These are phyloP conservation scores for Ustilago crameri DNA, from an alignment of 1,284 basidiomycete genomes.

Conservation along the genomic window DNA sequence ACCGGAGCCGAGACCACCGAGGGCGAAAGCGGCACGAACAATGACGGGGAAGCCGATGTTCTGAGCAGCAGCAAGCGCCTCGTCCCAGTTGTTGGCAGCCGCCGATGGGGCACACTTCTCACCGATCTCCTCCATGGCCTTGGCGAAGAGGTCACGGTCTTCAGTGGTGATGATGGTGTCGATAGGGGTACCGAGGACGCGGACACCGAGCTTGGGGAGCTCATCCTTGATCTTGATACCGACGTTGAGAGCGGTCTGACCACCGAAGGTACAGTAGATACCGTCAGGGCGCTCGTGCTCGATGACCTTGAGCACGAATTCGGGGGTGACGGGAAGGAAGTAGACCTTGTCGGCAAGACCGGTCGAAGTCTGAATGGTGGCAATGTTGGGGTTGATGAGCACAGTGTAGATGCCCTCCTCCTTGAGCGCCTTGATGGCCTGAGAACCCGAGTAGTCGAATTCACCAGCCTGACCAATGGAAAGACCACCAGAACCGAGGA, in stretches of 20 bases:
- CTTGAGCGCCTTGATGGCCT: constrained; percentile 98
- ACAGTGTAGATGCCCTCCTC: constrained; percentile 99
- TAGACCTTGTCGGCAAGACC: constrained; percentile 99
- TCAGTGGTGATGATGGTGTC: constrained; percentile 97
- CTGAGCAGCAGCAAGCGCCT: constrained; percentile 84
- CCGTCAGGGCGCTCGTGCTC: constrained; percentile 98
- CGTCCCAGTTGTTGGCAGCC: constrained; percentile 77
- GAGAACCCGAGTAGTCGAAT: constrained; percentile 98
- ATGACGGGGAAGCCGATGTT: constrained; percentile 96
- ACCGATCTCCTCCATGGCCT: constrained; percentile 94
- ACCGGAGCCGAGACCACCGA: constrained; percentile 92
- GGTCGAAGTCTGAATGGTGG: constrained; percentile 97
- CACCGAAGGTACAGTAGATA: constrained; percentile 98
- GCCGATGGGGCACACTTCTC: constrained; percentile 93
- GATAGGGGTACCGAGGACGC: constrained; percentile 95
- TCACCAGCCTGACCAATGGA: constrained; percentile 99
- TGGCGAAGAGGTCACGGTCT: constrained; percentile 92
- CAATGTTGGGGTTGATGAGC: constrained; percentile 96
- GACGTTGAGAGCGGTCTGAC: constrained; percentile 95
- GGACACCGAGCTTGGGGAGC: constrained; percentile 81
- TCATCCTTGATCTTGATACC: constrained; percentile 98
- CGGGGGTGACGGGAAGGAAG: constrained; percentile 96
- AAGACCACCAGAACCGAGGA: constrained; percentile 96
- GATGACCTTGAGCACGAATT: constrained; percentile 97
- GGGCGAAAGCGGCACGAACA: constrained; percentile 93